Conservation (phyloP, 1,284 basidiomycete genomes). For the Amylostereum areolatum region DNA sequence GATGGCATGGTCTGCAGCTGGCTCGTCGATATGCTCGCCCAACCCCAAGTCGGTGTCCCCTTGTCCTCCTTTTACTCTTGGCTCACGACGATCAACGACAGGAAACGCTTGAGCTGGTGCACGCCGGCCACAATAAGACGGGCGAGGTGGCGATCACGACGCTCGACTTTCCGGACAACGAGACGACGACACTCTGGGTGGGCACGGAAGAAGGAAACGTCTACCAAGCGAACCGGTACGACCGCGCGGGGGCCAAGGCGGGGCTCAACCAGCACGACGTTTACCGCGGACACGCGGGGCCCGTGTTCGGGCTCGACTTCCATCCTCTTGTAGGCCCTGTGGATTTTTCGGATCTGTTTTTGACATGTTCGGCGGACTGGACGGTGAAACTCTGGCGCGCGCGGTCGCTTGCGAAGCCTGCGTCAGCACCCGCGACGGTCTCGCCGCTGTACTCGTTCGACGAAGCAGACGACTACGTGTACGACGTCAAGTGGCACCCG, state of each 20-base stretch:
- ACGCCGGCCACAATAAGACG: conserved; percentile 88
- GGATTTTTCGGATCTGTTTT: conserved; percentile 93
- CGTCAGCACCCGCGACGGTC: conserved; percentile 50
- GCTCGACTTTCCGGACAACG: conserved; percentile 90
- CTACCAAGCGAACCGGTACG: conserved; percentile 93
- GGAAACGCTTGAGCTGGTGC: conserved; percentile 87
- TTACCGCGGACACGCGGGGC: conserved; percentile 89
- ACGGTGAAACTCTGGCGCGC: conserved; percentile 93
- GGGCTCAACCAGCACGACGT: conserved; percentile 89
- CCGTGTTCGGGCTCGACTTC: conserved; percentile 91
- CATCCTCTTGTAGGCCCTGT: conserved; percentile 88
- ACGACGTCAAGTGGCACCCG: conserved; percentile 97
- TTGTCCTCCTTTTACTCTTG: too few species aligned
- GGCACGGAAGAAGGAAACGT: conserved; percentile 97
- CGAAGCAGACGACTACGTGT: conserved; percentile 97
- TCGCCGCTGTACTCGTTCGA: conserved; percentile 87
- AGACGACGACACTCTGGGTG: conserved; percentile 93
- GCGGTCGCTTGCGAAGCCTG: conserved; percentile 59
- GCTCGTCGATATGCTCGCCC: conserved; percentile 97
- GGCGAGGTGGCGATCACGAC: conserved; percentile 93
- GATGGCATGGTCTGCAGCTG: conserved; percentile 97
- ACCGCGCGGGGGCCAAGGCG: conserved; percentile 93
- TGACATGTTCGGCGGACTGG: conserved; percentile 92
- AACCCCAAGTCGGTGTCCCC: conserved; percentile 76
- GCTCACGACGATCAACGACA: conserved; percentile 23